A percentile compares a stretch with the other conserved stretches of the same genome.
Evolutionary conservation across 2,329 filamentous ascomycete genomes (phyloP).

Genomic region (Epichloe typhina): DNA sequence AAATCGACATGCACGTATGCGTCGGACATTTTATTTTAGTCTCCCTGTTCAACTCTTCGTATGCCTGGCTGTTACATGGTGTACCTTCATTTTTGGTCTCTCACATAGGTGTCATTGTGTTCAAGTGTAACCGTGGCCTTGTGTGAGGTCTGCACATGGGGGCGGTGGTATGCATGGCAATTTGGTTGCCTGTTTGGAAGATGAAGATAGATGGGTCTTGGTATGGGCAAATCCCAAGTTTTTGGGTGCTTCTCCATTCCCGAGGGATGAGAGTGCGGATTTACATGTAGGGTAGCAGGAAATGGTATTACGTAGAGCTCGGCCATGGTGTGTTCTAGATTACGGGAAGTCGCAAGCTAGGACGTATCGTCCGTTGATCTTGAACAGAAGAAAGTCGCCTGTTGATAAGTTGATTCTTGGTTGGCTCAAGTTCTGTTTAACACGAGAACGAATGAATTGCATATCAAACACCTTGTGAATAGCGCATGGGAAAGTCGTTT

Average conservation of each 20-base stretch:
- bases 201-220: too few species aligned
- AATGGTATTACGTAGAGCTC: too few species aligned
- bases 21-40: not conserved
- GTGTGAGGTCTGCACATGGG: not conserved
- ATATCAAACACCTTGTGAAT: not conserved
- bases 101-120: not conserved
- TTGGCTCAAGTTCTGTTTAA: not conserved
- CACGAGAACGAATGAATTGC: not conserved
- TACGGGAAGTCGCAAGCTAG: not conserved
- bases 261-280: too few species aligned
- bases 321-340: too few species aligned
- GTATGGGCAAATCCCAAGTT: too few species aligned
- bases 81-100: not conserved
- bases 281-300: too few species aligned
- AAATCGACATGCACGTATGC: slow-evolving; percentile 1
- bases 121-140: not conserved
- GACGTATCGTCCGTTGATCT: not conserved
- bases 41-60: not conserved
- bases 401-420: not conserved
- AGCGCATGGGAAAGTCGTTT: not conserved
- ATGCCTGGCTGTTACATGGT: not conserved
- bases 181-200: not conserved
- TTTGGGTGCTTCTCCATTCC: too few species aligned
- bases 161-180: not conserved
- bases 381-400: not conserved